phyloP scores from a whole-genome alignment of 2,329 filamentous ascomycete genomes.

The Diaporthe batatas region DNA sequence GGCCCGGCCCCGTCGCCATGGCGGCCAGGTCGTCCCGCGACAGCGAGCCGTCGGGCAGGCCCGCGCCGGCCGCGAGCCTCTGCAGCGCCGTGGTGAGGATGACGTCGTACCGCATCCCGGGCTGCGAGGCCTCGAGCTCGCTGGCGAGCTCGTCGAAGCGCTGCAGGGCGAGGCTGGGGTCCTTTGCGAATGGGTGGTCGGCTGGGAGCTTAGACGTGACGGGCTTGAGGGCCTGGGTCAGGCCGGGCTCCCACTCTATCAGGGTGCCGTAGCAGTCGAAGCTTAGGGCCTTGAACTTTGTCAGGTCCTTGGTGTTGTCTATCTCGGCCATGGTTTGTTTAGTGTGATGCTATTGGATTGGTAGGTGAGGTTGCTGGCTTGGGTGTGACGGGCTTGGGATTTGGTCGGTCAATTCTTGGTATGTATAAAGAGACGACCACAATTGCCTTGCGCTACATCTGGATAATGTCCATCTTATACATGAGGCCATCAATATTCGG shows the following conservation, averaged over 20 bases:
- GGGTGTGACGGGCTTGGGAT: not conserved
- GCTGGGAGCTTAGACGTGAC: conserved; percentile 59
- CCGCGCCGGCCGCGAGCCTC: conserved; percentile 59
- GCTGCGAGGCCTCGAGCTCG: conserved; percentile 65
- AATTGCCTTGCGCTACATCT: too few species aligned
- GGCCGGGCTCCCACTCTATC: conserved; percentile 82
- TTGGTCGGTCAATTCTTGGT: not conserved
- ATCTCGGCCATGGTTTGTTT: conserved; percentile 33
- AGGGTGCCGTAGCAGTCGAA: conserved; percentile 88
- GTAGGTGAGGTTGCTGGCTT: not conserved
- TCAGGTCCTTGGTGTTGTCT: conserved; percentile 43
- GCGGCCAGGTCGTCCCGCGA: conserved; percentile 56
- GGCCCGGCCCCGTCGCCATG: conserved; percentile 65
- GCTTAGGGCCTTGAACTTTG: conserved; percentile 62
- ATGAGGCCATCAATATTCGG: not conserved
- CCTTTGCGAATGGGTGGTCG: conserved; percentile 53
- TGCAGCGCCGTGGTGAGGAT: conserved; percentile 66
- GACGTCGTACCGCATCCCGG: conserved; percentile 70
- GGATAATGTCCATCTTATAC: not conserved
- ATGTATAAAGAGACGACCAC: not conserved
- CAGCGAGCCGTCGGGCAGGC: conserved; percentile 49
- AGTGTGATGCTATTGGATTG: not conserved
- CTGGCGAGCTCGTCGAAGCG: conserved; percentile 62
- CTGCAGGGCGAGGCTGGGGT: conserved; percentile 56
- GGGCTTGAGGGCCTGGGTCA: conserved; percentile 66